Evolutionary conservation across 768 basidiomycete species (phyloP).

Genomic region (Rhodotorula diobovata): DNA sequence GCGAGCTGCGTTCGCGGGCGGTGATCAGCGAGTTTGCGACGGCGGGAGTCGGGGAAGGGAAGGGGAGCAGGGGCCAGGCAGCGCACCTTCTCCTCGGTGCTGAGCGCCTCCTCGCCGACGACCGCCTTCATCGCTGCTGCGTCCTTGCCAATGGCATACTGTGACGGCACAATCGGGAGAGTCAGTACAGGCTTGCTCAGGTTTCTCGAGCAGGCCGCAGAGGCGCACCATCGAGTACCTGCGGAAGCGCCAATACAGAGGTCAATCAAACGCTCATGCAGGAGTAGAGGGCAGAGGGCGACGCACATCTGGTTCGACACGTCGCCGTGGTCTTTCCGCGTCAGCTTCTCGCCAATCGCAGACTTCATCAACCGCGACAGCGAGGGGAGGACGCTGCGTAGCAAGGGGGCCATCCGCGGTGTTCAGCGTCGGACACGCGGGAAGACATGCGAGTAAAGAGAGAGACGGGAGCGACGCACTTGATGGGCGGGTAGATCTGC

Average conservation of each 20-base stretch:
- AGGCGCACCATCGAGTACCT: slow-evolving; percentile 11
- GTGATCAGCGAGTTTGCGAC: not conserved
- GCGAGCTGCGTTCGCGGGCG: slow-evolving; percentile 55
- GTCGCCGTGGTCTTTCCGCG: slow-evolving; percentile 96
- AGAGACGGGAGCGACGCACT: slow-evolving; percentile 45
- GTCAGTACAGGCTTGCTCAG: not conserved
- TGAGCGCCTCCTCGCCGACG: slow-evolving; percentile 95
- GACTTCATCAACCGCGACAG: slow-evolving; percentile 99
- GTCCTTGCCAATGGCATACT: slow-evolving; percentile 95
- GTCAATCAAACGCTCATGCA: not conserved
- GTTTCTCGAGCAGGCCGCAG: not conserved
- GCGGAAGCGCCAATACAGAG: slow-evolving; percentile 6
- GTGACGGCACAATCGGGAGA: not conserved
- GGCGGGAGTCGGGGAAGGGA: not conserved
- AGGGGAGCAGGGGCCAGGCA: too few relatives aligned
- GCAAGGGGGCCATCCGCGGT: not conserved
- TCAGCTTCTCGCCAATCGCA: slow-evolving; percentile 94
- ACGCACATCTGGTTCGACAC: slow-evolving; percentile 76
- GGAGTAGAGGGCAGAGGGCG: too few relatives aligned
- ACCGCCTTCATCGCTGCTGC: slow-evolving; percentile 95
- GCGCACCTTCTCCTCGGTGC: slow-evolving; percentile 77
- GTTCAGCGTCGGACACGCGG: too few relatives aligned
- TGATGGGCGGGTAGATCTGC: slow-evolving; percentile 98
- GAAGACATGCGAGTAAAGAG: not conserved
- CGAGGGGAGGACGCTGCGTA: slow-evolving; percentile 74